phyloP scores from a whole-genome alignment of 2,329 filamentous ascomycete genomes.

The Teratosphaeriaceae sp. region DNA sequence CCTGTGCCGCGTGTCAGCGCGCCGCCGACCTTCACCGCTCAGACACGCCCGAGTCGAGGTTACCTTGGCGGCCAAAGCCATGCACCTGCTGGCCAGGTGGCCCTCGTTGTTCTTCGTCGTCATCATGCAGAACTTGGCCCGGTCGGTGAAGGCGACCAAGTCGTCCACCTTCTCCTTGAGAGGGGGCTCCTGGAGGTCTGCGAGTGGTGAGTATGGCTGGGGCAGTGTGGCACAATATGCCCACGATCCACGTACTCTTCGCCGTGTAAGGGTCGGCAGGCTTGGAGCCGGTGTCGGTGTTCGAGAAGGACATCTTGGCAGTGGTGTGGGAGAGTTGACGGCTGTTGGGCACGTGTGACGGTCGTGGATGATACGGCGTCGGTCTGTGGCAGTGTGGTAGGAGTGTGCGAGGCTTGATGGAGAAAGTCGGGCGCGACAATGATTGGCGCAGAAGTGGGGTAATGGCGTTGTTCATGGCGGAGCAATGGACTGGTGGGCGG shows the following conservation, averaged over 20 bases:
- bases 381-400: too few species aligned
- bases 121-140: conserved; percentile 82
- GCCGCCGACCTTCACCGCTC: too few species aligned
- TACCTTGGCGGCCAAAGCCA: conserved; percentile 76
- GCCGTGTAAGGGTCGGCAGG: conserved; percentile 73
- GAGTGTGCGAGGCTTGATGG: too few species aligned
- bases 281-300: conserved; percentile 56
- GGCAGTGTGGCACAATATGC: too few species aligned
- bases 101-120: conserved; percentile 65
- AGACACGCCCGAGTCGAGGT: background rate
- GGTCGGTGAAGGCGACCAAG: conserved; percentile 61
- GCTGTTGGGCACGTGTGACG: background rate
- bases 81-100: conserved; percentile 70
- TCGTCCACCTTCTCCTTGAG: conserved; percentile 71
- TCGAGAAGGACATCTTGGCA: conserved; percentile 48
- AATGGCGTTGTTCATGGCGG: too few species aligned
- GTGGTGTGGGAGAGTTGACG: background rate
- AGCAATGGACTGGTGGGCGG: too few species aligned
- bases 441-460: too few species aligned
- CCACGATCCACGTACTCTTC: too few species aligned
- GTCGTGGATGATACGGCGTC: background rate
- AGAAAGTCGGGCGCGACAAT: too few species aligned
- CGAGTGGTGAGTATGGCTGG: too few species aligned
- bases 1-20: conserved; percentile 45
- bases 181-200: conserved; percentile 62